Percentiles rank a stretch among this genome's conserved stretches.
Evolutionary conservation across 2,329 filamentous ascomycete genomes (phyloP).

Genomic region (Fusarium floridanum): DNA sequence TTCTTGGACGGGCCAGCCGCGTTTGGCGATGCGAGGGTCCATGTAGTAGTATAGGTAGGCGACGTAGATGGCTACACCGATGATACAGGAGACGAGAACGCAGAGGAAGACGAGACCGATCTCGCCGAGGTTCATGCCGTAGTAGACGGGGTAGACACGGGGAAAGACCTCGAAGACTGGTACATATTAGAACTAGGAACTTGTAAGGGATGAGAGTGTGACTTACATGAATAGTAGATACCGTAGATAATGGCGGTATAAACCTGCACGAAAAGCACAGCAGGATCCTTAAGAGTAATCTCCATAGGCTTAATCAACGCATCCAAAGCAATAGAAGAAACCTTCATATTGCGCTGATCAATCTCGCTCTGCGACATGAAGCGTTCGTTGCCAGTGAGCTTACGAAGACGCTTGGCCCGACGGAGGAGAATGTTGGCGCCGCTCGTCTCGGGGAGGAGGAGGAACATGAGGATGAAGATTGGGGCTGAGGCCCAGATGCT

Average conservation of each 20-base stretch:
- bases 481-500: constrained; percentile 72
- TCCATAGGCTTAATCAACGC: constrained; percentile 72
- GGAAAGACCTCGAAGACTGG: constrained; percentile 74
- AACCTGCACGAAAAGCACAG: constrained; percentile 71
- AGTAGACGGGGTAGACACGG: constrained; percentile 70
- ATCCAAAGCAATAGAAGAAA: constrained; percentile 62
- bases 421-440: constrained; percentile 70
- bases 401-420: constrained; percentile 72
- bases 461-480: constrained; percentile 70
- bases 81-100: constrained; percentile 68
- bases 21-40: constrained; percentile 62
- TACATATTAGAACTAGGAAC: constrained; percentile 13
- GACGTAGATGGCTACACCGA: constrained; percentile 64
- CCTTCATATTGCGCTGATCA: constrained; percentile 67
- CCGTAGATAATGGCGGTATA: constrained; percentile 73
- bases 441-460: constrained; percentile 75
- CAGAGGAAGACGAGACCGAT: constrained; percentile 72
- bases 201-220: background rate
- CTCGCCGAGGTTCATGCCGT: constrained; percentile 70
- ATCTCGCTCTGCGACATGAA: constrained; percentile 75
- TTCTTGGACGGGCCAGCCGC: constrained; percentile 66
- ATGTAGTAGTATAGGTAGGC: constrained; percentile 66
- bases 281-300: constrained; percentile 72
- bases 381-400: constrained; percentile 66
- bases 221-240: constrained; percentile 68